phyloP scores from a whole-genome alignment of 1,284 basidiomycete species.

The Heterobasidion occidentale region DNA sequence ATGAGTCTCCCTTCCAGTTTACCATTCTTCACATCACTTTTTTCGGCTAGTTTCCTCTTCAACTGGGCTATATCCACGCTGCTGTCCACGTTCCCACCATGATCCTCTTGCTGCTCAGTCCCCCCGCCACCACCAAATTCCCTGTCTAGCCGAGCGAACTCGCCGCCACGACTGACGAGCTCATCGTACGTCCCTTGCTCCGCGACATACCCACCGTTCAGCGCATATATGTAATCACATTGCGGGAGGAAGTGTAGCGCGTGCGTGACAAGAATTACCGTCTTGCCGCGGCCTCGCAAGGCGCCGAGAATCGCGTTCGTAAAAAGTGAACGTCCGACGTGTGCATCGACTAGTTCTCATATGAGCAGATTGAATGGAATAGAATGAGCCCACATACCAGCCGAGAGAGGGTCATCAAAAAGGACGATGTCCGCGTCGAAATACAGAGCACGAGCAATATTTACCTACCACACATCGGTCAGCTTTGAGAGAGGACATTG shows the following conservation, averaged over 20 bases:
- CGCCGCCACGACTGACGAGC: slow-evolving; percentile 49
- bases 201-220: slow-evolving; percentile 65
- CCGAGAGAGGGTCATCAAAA: slow-evolving; percentile 47
- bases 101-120: slow-evolving; percentile 18
- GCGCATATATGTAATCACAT: slow-evolving; percentile 68
- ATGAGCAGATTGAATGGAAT: slow-evolving; percentile 32
- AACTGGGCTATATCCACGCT: slow-evolving; percentile 45
- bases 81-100: slow-evolving; percentile 11
- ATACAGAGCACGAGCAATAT: slow-evolving; percentile 82
- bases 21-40: slow-evolving; percentile 20
- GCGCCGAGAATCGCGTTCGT: slow-evolving; percentile 71
- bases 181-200: slow-evolving; percentile 74
- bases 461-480: background rate
- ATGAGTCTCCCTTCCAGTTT: slow-evolving; percentile 60
- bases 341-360: slow-evolving; percentile 71
- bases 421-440: slow-evolving; percentile 81
- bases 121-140: slow-evolving; percentile 37
- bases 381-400: background rate
- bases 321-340: slow-evolving; percentile 84
- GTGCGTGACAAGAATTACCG: slow-evolving; percentile 79
- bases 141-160: slow-evolving; percentile 64
- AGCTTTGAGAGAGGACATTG: background rate
- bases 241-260: slow-evolving; percentile 76
- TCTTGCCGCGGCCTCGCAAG: slow-evolving; percentile 44
- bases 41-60: slow-evolving; percentile 29